Conservation (phyloP, 805 yeast species). For the Yarrowia osloensis region DNA sequence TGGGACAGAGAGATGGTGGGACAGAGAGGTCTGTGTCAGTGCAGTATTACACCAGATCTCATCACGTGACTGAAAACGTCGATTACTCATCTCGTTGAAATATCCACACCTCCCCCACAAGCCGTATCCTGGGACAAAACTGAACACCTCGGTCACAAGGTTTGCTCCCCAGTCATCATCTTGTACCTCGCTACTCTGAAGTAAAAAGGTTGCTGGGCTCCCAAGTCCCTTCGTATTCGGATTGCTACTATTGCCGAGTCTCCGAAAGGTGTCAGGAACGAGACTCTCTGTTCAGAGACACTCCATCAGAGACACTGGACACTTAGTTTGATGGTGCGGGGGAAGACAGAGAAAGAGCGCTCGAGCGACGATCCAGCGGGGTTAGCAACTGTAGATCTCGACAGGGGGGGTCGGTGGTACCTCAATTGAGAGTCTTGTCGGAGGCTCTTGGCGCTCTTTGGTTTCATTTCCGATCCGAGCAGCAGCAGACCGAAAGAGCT, state of each 20-base stretch:
- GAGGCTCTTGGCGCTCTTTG: not conserved
- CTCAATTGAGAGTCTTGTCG: too few relatives aligned
- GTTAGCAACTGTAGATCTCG: not conserved
- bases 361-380: not conserved
- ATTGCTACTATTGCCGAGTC: constrained; percentile 19
- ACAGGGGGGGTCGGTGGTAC: not conserved
- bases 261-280: constrained; percentile 23
- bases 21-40: too few relatives aligned
- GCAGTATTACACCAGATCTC: too few relatives aligned
- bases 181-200: not conserved
- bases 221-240: constrained; percentile 14
- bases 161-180: not conserved
- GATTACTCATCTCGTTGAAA: too few relatives aligned
- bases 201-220: not conserved
- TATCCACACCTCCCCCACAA: too few relatives aligned
- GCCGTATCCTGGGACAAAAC: too few relatives aligned
- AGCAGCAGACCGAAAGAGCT: too few relatives aligned
- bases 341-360: not conserved
- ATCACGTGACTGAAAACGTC: too few relatives aligned
- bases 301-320: not conserved
- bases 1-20: too few relatives aligned
- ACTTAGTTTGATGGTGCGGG: not conserved
- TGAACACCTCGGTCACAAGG: not conserved
- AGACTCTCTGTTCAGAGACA: not conserved
- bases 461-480: not conserved